Evolutionary conservation across 2,329 filamentous ascomycete species (phyloP).

Genomic region (Hymenoscyphus albidus): DNA sequence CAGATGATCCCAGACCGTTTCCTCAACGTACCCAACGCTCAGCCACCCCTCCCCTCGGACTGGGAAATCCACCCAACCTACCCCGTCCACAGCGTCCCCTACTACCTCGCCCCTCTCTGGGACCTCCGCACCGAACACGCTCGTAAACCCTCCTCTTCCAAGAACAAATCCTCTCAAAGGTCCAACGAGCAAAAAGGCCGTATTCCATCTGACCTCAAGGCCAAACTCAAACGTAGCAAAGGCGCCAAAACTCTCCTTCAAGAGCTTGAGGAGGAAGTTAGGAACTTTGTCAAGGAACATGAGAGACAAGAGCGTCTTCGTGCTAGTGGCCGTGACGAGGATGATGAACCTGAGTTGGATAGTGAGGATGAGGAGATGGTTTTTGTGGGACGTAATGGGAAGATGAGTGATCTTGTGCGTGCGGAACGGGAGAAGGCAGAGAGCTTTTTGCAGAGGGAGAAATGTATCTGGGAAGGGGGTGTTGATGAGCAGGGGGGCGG

Average conservation of each 20-base stretch:
- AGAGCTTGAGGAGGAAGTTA: constrained; percentile 78
- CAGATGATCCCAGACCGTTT: constrained; percentile 63
- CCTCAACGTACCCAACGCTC: constrained; percentile 77
- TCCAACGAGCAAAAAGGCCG: constrained; percentile 44
- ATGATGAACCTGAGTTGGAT: constrained; percentile 45
- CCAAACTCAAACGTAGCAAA: constrained; percentile 75
- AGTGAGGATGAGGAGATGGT: constrained; percentile 82
- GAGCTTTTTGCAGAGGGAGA: constrained; percentile 54
- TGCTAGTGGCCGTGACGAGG: constrained; percentile 31
- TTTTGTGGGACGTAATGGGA: constrained; percentile 70
- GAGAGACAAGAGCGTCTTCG: constrained; percentile 45
- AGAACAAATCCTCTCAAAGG: background rate
- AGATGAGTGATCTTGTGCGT: constrained; percentile 49
- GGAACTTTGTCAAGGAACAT: constrained; percentile 66
- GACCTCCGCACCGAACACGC: constrained; percentile 49
- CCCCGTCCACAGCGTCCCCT: constrained; percentile 73
- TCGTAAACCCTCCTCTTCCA: constrained; percentile 36
- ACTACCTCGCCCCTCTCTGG: constrained; percentile 85
- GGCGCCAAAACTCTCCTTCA: constrained; percentile 75
- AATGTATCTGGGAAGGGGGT: constrained; percentile 76
- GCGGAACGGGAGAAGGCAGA: constrained; percentile 51
- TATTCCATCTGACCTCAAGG: constrained; percentile 76
- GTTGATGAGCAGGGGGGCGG: constrained; percentile 71
- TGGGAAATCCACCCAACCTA: constrained; percentile 82
- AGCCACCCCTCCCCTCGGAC: constrained; percentile 77